Evolutionary conservation across 2,329 filamentous ascomycete species (phyloP).

Genomic region (Ophiostoma sp.): DNA sequence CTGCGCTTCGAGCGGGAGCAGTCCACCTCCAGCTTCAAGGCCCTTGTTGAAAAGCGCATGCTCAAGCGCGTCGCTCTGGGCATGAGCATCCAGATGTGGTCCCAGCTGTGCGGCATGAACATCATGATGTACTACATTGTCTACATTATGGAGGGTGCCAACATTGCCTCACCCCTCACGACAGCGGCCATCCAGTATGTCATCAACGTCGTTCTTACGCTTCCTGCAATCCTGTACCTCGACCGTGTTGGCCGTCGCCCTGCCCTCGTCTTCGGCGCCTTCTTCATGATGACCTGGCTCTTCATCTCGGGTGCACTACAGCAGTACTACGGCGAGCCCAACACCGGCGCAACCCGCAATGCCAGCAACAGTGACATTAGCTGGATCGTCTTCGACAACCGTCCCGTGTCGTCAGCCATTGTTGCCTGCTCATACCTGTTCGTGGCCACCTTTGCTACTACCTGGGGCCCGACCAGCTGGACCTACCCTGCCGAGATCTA

Average conservation of each 20-base stretch:
- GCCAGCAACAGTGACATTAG: constrained; percentile 44
- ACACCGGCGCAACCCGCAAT: constrained; percentile 36
- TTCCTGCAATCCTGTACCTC: constrained; percentile 56
- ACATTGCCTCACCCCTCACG: constrained; percentile 52
- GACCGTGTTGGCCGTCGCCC: constrained; percentile 55
- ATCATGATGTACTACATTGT: constrained; percentile 56
- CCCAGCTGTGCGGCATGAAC: constrained; percentile 55
- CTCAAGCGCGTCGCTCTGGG: constrained; percentile 53
- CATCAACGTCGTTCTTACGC: constrained; percentile 56
- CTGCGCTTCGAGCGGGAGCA: constrained; percentile 50
- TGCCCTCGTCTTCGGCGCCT: constrained; percentile 50
- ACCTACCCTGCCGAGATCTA: constrained; percentile 46
- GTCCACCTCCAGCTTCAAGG: constrained; percentile 46
- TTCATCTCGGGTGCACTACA: constrained; percentile 58
- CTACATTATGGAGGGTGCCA: constrained; percentile 55
- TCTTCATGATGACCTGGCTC: constrained; percentile 56
- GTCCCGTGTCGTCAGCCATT: constrained; percentile 54
- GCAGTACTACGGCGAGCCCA: constrained; percentile 52
- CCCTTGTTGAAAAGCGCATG: constrained; percentile 47
- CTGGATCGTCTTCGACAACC: constrained; percentile 51
- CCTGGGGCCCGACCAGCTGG: constrained; percentile 48
- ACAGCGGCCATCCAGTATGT: constrained; percentile 59
- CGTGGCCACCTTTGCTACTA: constrained; percentile 59
- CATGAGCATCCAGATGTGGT: constrained; percentile 55
- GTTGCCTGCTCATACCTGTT: constrained; percentile 68